Base-by-base conservation (phyloP, 2,329 filamentous ascomycete species). In the Celoporthe dispersa region DNA sequence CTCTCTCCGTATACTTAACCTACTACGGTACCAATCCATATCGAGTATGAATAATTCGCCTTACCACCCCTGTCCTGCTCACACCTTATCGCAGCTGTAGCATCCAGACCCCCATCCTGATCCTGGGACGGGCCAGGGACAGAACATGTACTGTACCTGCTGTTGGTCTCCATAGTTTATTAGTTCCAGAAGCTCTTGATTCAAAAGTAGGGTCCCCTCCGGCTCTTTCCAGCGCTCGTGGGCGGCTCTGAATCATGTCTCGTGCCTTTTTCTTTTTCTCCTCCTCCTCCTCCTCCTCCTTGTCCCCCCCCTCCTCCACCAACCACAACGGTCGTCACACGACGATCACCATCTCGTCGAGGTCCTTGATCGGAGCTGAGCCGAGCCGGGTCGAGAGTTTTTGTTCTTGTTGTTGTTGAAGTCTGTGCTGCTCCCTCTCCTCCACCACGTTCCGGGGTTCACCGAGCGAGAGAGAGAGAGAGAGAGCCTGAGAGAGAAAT, bases 161-260 rank as follows among this genome's bases (percentile, higher is more conserved):
- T 53, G 41, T 19, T n/a, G 25, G 28, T 37, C 28, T 53, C 31
- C 44, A 53, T 64, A 51, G 33, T 22, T 65, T 8, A 25, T 41
- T 39, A 44, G 22, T 57, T 64, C 51, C 44, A 31, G 51, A 33
- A 62, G 59, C n/a, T 63, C 19, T 65, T 62, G 66, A 61, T 70
- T 70, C 64, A 68, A 68, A 68, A 64, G 60, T 57, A 65, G 55
- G 25, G 55, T 35, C 39, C 61, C 31, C 28, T 70, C 62, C 69
- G 51, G 53, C 41, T 41, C 62, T 31, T 66, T 25, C 37, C 35
- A 44, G 16, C 7, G 44, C 19, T n/a, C 22, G 44, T 48, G 44
- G n/a, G 44, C 39, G 66, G 33, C 57, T 51, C 60, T 71, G 35
- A n/a, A 69, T 37, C 64, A 69, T 71, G 70, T 71, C 70, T 65